Conservation (phyloP, 352 stramenopile genomes). For the Pythium angustatum region DNA sequence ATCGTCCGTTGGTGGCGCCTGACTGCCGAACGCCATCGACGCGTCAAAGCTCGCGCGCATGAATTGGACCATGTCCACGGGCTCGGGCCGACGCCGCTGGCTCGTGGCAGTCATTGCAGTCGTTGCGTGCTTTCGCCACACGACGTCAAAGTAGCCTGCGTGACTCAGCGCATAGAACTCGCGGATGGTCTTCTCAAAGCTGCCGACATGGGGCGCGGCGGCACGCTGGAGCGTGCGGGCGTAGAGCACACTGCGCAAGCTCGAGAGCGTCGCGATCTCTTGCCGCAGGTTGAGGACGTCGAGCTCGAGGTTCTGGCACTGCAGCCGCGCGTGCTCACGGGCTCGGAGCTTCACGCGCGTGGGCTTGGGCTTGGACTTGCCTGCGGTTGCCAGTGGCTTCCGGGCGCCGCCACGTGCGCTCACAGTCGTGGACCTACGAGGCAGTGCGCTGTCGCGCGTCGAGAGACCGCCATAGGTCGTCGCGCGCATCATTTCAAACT, state of each 20-base stretch:
- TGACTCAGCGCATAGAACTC: background rate
- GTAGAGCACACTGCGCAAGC: background rate
- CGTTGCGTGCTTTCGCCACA: background rate
- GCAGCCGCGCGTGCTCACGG: background rate
- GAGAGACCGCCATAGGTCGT: no score
- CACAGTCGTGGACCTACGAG: no score
- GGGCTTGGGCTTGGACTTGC: no score
- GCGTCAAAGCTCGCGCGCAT: background rate
- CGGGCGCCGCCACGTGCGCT: no score
- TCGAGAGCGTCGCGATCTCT: background rate
- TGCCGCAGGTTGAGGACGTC: background rate
- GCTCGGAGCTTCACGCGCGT: background rate
- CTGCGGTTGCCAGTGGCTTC: no score
- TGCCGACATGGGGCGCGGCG: background rate
- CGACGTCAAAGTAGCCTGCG: background rate
- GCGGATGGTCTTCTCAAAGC: background rate
- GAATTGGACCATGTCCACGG: background rate
- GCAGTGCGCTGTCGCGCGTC: no score
- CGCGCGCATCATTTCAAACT: no score
- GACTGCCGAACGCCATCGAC: background rate
- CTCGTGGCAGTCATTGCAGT: no score
- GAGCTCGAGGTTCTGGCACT: background rate
- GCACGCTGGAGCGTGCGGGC: background rate
- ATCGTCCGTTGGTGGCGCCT: background rate
- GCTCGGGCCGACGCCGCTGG: no score